Base-by-base conservation (phyloP, 208 protist genomes). In the Acanthamoeba royreba region DNA sequence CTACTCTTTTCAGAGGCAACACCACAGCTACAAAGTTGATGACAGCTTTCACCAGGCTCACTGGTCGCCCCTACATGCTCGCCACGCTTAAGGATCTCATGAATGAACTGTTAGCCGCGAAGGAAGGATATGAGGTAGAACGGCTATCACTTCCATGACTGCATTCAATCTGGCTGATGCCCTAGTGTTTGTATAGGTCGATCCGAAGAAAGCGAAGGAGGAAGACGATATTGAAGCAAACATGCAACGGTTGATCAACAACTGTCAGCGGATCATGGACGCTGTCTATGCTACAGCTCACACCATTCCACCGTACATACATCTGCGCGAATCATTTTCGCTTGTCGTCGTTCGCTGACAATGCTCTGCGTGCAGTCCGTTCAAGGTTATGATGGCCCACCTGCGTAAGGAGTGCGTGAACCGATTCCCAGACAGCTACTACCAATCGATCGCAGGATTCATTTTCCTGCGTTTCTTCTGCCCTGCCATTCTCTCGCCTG, bases 381-480 rank as follows among this genome's bases (percentile, higher is more conserved):
- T 96, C 42, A 72, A 61, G 63, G 93, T 45, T 3, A 93, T 96
- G 63, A 63, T 53, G 33, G 85, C 74, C 38, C 74, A 95, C 85
- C 52, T 94, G 43, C 90, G 86, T 79, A 96, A 74, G 83, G 86
- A 92, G 92, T 93, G 90, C 43, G 91, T 91, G 28, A 95, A 95
- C 69, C 43, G 63, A 11, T 95, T 93, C 69, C 93, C 79, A 31
- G 92, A 95, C 42, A 94, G 87, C 74, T 94, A 94, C 28, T 49
- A 94, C 92, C 94, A 90, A 40, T 90, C 95, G 3, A 93, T 96
- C 92, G 95, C 93, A 63, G 95, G 95, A 33, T 96, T 96, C 19
- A 92, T 96, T 28, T 96, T 96, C 61, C 90, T 96, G 19, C 43
- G 95, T 33, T 96, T 95, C 61, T 94, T 96, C 31, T 96, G 95